Conservation (phyloP, 1,284 basidiomycete genomes). For the Cryptococcus sp. region DNA sequence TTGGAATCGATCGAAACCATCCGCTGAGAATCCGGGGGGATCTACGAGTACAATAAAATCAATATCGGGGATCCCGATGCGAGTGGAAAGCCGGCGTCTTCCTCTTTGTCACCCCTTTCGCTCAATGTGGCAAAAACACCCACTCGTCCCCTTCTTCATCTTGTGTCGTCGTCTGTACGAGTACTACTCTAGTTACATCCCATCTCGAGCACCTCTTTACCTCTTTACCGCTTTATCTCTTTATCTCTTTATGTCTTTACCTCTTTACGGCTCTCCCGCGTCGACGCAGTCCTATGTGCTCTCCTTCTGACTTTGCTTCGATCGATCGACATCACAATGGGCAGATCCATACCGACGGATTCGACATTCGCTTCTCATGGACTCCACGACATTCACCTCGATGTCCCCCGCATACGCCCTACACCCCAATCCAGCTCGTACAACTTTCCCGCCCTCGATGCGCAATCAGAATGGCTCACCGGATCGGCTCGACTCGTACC, state of each 20-base stretch:
- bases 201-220: background rate
- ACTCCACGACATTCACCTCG: constrained; percentile 6
- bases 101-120: too few relatives aligned
- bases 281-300: too few relatives aligned
- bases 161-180: background rate
- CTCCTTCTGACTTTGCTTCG: too few relatives aligned
- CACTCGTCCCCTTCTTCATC: background rate
- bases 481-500: constrained; percentile 9
- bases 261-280: too few relatives aligned
- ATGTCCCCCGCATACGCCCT: constrained; percentile 1
- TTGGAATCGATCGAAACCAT: too few relatives aligned
- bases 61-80: too few relatives aligned
- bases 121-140: too few relatives aligned
- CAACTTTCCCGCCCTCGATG: background rate
- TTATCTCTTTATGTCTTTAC: too few relatives aligned
- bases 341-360: constrained; percentile 1
- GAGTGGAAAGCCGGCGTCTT: too few relatives aligned
- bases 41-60: too few relatives aligned
- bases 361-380: constrained; percentile 6
- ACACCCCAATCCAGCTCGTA: background rate
- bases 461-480: constrained; percentile 1
- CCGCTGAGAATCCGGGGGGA: too few relatives aligned
- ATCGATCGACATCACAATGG: too few relatives aligned
- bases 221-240: background rate
- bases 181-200: background rate